phyloP scores from a whole-genome alignment of 2,329 filamentous ascomycete genomes.

The Aureobasidium sp. region DNA sequence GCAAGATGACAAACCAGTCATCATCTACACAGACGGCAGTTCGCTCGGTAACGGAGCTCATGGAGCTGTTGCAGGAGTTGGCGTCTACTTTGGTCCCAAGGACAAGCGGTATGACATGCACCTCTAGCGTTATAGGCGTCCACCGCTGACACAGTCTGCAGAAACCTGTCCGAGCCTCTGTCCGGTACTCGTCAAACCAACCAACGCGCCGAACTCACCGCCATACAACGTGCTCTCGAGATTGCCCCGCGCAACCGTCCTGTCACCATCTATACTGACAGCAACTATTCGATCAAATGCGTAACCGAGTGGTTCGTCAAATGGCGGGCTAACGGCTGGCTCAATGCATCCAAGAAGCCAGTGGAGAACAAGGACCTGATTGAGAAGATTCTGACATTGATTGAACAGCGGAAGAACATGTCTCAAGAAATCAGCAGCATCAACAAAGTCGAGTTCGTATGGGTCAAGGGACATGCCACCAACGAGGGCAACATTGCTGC shows the following conservation, averaged over 20 bases:
- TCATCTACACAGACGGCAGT: conserved; percentile 57
- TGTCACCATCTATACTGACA: conserved; percentile 78
- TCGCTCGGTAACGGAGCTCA: conserved; percentile 48
- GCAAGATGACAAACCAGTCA: conserved; percentile 36
- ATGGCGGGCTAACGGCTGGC: conserved; percentile 74
- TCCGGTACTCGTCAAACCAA: conserved; percentile 75
- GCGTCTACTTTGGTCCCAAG: conserved; percentile 54
- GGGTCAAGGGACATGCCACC: conserved; percentile 79
- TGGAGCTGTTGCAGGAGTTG: conserved; percentile 50
- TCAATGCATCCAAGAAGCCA: conserved; percentile 56
- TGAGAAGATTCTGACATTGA: conserved; percentile 58
- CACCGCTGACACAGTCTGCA: background rate
- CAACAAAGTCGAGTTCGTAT: conserved; percentile 53
- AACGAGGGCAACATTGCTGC: conserved; percentile 71
- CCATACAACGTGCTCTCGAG: conserved; percentile 75
- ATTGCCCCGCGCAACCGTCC: conserved; percentile 58
- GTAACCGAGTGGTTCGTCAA: conserved; percentile 71
- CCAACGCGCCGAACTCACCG: conserved; percentile 89
- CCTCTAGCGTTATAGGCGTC: background rate
- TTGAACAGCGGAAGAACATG: conserved; percentile 52
- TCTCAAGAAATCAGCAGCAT: conserved; percentile 32
- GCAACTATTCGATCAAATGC: conserved; percentile 83
- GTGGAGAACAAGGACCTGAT: conserved; percentile 88
- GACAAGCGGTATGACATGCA: conserved; percentile 31
- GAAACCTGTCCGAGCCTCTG: conserved; percentile 67